phyloP scores from a whole-genome alignment of 2,329 filamentous ascomycete genomes.

The Penicillium sp. region DNA sequence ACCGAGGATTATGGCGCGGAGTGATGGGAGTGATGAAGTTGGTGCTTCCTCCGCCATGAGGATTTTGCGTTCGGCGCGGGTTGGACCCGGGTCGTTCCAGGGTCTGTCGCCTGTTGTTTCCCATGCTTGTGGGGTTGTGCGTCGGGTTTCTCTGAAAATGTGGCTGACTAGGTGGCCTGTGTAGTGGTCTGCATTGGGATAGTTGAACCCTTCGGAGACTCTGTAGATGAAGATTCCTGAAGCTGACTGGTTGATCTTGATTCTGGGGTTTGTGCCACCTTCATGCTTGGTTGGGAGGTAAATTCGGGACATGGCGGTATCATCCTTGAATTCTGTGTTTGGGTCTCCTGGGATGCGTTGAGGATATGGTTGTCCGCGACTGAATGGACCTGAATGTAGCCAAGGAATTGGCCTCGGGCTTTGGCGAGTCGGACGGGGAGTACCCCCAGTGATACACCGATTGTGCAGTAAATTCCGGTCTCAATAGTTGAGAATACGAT shows the following conservation, averaged over 20 bases:
- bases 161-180: slow-evolving; percentile 69
- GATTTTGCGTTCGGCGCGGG: slow-evolving; percentile 42
- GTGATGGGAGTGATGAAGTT: slow-evolving; percentile 56
- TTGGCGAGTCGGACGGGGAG: slow-evolving; percentile 77
- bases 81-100: slow-evolving; percentile 84
- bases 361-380: slow-evolving; percentile 56
- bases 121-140: slow-evolving; percentile 66
- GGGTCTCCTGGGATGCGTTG: background rate
- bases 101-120: slow-evolving; percentile 69
- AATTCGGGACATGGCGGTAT: slow-evolving; percentile 39
- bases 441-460: slow-evolving; percentile 69
- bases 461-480: slow-evolving; percentile 84
- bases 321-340: background rate
- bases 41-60: slow-evolving; percentile 44
- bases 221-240: slow-evolving; percentile 91
- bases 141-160: slow-evolving; percentile 66
- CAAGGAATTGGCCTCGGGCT: slow-evolving; percentile 77
- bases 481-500: slow-evolving; percentile 84
- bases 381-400: slow-evolving; percentile 57
- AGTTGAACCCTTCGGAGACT: slow-evolving; percentile 88
- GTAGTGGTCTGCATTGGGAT: slow-evolving; percentile 82
- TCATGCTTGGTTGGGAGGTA: slow-evolving; percentile 77
- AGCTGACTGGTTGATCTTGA: slow-evolving; percentile 73
- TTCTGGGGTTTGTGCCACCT: slow-evolving; percentile 81
- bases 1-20: slow-evolving; percentile 83